These are phyloP conservation scores for Agastache rugosa DNA, from an alignment of 257 asterid species.

Conservation along the genomic window DNA sequence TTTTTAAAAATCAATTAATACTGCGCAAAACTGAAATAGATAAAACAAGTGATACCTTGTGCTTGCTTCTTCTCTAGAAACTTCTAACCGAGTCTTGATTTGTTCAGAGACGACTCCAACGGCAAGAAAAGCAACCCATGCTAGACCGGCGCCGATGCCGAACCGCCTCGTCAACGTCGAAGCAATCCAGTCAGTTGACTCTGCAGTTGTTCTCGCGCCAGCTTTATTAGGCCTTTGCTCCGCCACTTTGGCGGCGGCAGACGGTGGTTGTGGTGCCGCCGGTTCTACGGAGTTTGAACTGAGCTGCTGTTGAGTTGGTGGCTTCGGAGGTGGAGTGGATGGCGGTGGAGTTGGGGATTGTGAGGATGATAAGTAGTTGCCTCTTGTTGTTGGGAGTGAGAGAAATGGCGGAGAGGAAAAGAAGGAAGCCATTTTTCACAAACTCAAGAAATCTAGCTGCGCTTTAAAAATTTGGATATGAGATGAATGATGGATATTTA, in stretches of 20 bases:
- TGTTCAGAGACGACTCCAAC: constrained; percentile 86
- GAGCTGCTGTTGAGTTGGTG: constrained; percentile 47
- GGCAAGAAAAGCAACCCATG: constrained; percentile 86
- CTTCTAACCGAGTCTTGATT: constrained; percentile 82
- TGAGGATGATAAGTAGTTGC: constrained; percentile 54
- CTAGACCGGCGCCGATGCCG: constrained; percentile 92
- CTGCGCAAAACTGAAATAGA: too few relatives aligned
- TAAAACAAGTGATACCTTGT: constrained; percentile 62
- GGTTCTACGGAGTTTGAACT: constrained; percentile 45
- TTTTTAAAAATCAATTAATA: too few relatives aligned
- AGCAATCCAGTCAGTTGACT: constrained; percentile 87
- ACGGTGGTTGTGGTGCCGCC: neutral
- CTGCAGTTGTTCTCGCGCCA: constrained; percentile 44
- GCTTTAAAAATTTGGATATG: constrained; percentile 16
- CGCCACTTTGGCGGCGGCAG: constrained; percentile 34
- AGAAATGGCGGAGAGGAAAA: constrained; percentile 62
- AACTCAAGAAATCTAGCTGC: neutral
- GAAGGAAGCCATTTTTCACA: constrained; percentile 61
- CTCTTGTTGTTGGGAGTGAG: constrained; percentile 58
- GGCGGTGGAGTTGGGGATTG: constrained; percentile 58
- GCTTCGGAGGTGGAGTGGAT: constrained; percentile 46
- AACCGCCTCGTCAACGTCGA: constrained; percentile 74
- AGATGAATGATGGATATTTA: constrained; percentile 33
- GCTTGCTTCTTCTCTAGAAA: constrained; percentile 67
- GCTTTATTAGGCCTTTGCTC: constrained; percentile 44